Conservation (phyloP, 805 yeast species). For the Metschnikowia lochheadii region DNA sequence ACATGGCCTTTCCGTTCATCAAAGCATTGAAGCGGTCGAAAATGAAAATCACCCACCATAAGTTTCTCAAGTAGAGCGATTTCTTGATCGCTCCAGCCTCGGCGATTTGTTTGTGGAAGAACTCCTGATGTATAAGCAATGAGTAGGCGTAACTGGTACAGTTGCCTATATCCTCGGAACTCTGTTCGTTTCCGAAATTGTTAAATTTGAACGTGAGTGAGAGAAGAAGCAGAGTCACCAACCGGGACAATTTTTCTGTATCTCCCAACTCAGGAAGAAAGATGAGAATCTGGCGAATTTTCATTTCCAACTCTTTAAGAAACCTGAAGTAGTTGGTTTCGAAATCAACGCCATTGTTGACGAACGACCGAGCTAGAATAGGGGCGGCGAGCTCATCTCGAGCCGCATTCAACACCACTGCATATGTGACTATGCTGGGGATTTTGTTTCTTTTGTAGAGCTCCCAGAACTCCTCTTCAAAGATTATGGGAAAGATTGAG, state of each 20-base stretch:
- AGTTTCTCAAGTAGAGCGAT: conserved; percentile 11
- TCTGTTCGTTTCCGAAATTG: conserved; percentile 22
- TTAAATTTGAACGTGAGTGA: conserved; percentile 18
- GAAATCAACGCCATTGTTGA: conserved; percentile 2
- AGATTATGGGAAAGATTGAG: conserved; percentile 38
- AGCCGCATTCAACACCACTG: conserved; percentile 40
- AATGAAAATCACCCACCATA: conserved; percentile 22
- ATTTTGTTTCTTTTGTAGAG: conserved; percentile 30
- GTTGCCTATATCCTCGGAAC: conserved; percentile 20
- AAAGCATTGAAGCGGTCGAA: conserved; percentile 20
- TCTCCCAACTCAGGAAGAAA: conserved; percentile 23
- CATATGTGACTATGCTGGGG: conserved; percentile 39
- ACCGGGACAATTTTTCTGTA: conserved; percentile 18
- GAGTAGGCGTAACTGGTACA: conserved; percentile 19
- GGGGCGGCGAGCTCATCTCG: conserved; percentile 30
- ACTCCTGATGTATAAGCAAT: conserved; percentile 18
- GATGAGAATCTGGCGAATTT: conserved; percentile 19
- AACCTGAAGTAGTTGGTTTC: conserved; percentile 9
- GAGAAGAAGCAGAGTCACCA: conserved; percentile 19
- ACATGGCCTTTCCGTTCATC: conserved; percentile 15
- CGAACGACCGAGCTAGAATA: conserved; percentile 15
- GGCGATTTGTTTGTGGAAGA: conserved; percentile 12
- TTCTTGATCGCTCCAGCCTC: conserved; percentile 13
- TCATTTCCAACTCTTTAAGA: conserved; percentile 16
- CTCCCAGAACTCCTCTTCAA: conserved; percentile 36